Evolutionary conservation across 2,329 filamentous ascomycete genomes (phyloP).

Genomic region (Claviceps monticola): DNA sequence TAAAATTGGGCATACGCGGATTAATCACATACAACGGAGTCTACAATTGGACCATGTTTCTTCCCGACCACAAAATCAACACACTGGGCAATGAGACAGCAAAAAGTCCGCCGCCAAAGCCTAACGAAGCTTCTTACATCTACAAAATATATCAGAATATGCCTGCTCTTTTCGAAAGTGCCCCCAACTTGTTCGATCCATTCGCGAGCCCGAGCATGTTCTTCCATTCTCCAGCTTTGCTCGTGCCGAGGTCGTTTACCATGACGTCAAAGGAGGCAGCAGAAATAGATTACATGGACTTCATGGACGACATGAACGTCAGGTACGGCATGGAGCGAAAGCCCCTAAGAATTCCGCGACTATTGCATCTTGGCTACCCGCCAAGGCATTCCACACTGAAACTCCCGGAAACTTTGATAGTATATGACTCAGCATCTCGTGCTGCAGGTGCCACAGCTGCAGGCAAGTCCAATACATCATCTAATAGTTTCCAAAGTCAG

Average conservation of each 20-base stretch:
- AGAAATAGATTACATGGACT: constrained; percentile 13
- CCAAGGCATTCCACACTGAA: constrained; percentile 31
- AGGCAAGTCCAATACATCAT: constrained; percentile 5
- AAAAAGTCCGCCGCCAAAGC: constrained; percentile 8
- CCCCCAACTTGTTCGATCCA: constrained; percentile 40
- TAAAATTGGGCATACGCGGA: constrained; percentile 34
- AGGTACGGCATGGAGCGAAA: not conserved
- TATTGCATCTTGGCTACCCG: constrained; percentile 33
- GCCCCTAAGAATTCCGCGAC: constrained; percentile 20
- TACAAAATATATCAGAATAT: constrained; percentile 22
- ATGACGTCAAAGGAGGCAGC: constrained; percentile 16
- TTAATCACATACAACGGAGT: constrained; percentile 44
- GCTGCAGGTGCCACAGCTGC: constrained; percentile 5
- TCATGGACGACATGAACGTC: not conserved
- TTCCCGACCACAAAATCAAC: constrained; percentile 37
- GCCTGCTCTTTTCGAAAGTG: constrained; percentile 31
- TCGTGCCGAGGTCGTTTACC: constrained; percentile 31
- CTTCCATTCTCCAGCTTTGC: constrained; percentile 38
- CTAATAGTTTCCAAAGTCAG: constrained; percentile 31
- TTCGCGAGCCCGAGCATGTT: constrained; percentile 46
- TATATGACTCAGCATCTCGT: constrained; percentile 27
- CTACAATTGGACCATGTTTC: constrained; percentile 50
- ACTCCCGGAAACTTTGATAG: constrained; percentile 34
- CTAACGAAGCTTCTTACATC: constrained; percentile 22
- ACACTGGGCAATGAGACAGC: constrained; percentile 9